Evolutionary conservation across 768 basidiomycete genomes (phyloP).

Genomic region (Galerina marginata): DNA sequence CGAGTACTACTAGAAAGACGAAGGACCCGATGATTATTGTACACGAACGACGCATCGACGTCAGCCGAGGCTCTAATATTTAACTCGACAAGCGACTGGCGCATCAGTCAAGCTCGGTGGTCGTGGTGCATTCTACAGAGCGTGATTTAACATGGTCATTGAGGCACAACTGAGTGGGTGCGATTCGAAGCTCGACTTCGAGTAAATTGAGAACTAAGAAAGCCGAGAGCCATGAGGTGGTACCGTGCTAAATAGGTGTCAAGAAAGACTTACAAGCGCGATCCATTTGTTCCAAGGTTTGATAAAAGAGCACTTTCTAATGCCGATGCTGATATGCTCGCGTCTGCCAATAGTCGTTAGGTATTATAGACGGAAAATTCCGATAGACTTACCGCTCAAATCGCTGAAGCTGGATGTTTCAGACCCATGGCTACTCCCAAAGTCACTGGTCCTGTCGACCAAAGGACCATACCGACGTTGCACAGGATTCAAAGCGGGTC

Average conservation of each 20-base stretch:
- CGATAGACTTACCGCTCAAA: conserved; percentile 66
- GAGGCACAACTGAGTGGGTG: conserved; percentile 28
- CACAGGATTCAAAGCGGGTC: conserved; percentile 56
- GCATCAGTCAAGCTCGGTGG: too few species aligned
- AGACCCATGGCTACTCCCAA: conserved; percentile 70
- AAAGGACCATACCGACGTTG: conserved; percentile 52
- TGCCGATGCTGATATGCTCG: conserved; percentile 78
- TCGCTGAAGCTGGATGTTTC: conserved; percentile 87
- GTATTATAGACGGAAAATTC: background rate
- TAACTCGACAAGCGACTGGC: background rate
- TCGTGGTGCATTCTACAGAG: too few species aligned
- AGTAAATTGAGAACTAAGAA: conserved; percentile 40
- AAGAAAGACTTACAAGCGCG: conserved; percentile 64
- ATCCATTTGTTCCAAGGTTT: conserved; percentile 69
- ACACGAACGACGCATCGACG: too few species aligned
- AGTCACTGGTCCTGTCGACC: conserved; percentile 53
- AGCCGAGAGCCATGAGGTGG: conserved; percentile 1
- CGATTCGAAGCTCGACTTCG: conserved; percentile 41
- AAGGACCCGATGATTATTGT: too few species aligned
- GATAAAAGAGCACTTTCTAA: conserved; percentile 82
- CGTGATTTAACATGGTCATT: conserved; percentile 9
- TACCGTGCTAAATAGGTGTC: background rate
- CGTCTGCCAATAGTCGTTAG: conserved; percentile 46
- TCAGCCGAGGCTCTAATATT: too few species aligned
- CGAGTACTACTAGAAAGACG: too few species aligned